Conservation (phyloP, 805 yeast species). For the Candida endomychidarum region DNA sequence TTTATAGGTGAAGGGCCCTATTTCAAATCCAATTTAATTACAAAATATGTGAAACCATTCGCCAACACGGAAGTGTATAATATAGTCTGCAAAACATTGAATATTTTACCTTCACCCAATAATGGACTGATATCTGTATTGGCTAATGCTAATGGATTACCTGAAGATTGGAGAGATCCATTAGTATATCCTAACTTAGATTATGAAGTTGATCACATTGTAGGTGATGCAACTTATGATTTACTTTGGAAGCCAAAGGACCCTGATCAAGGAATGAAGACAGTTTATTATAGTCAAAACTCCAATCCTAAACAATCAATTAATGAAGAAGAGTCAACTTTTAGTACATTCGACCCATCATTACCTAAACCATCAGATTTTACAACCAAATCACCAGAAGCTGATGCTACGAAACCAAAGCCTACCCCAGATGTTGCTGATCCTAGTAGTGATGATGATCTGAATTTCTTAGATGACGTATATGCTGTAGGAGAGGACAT, state of each 20-base stretch:
- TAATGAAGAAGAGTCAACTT: conserved; percentile 22
- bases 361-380: conserved; percentile 16
- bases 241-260: conserved; percentile 26
- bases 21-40: conserved; percentile 42
- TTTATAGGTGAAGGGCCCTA: conserved; percentile 83
- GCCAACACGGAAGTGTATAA: conserved; percentile 72
- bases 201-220: conserved; percentile 44
- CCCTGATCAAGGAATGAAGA: conserved; percentile 14
- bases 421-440: neutral
- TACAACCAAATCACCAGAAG: neutral
- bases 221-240: conserved; percentile 56
- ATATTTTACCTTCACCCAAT: conserved; percentile 50
- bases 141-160: conserved; percentile 30
- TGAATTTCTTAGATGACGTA: conserved; percentile 3
- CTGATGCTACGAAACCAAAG: neutral
- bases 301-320: conserved; percentile 25
- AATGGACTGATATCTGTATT: conserved; percentile 49
- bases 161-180: conserved; percentile 48
- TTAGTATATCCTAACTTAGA: conserved; percentile 50
- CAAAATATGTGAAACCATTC: conserved; percentile 56
- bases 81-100: conserved; percentile 65
- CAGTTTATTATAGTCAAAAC: conserved; percentile 22
- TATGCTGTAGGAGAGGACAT: neutral
- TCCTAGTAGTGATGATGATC: conserved; percentile 1
- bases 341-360: conserved; percentile 9